Percentiles rank a stretch among this genome's conserved stretches.
Evolutionary conservation across 768 basidiomycete species (phyloP).

Genomic region (Stropharia rugosoannulata): DNA sequence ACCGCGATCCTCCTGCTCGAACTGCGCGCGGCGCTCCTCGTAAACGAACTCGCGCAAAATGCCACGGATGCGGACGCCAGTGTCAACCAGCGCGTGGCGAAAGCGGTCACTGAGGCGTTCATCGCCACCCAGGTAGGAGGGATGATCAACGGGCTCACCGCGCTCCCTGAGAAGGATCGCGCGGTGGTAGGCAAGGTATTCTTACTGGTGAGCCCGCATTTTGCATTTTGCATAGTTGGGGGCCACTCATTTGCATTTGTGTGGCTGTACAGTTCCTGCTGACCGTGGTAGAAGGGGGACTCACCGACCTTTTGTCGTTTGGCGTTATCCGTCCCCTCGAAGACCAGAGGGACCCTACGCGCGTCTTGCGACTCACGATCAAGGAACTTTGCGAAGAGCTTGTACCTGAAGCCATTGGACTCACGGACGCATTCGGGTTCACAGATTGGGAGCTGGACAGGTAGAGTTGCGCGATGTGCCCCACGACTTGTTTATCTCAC

Average conservation of each 20-base stretch:
- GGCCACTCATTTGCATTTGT: not conserved
- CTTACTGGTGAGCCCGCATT: conserved; percentile 36
- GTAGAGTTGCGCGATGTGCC: conserved; percentile 21
- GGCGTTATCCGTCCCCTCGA: conserved; percentile 34
- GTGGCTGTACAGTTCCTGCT: conserved; percentile 52
- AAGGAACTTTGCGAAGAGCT: conserved; percentile 47
- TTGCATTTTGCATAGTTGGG: not conserved
- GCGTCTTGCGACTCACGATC: conserved; percentile 49
- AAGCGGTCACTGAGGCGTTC: conserved; percentile 69
- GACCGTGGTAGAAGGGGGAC: conserved; percentile 49
- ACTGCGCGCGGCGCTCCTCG: conserved; percentile 62
- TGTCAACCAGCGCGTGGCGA: conserved; percentile 55
- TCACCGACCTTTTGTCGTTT: conserved; percentile 62
- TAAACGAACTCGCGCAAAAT: conserved; percentile 43
- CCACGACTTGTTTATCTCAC: not conserved
- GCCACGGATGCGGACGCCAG: conserved; percentile 48
- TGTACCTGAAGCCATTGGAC: conserved; percentile 62
- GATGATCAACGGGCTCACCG: conserved; percentile 38
- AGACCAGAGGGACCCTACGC: conserved; percentile 38
- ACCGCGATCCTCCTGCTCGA: conserved; percentile 52
- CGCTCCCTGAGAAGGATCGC: conserved; percentile 23
- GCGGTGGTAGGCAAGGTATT: conserved; percentile 36
- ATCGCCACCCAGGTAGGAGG: conserved; percentile 54
- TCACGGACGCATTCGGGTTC: conserved; percentile 75
- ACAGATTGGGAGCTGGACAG: conserved; percentile 76